Conservation (phyloP, 164 flowering plant genomes). For the Chimonanthus salicifolius region DNA sequence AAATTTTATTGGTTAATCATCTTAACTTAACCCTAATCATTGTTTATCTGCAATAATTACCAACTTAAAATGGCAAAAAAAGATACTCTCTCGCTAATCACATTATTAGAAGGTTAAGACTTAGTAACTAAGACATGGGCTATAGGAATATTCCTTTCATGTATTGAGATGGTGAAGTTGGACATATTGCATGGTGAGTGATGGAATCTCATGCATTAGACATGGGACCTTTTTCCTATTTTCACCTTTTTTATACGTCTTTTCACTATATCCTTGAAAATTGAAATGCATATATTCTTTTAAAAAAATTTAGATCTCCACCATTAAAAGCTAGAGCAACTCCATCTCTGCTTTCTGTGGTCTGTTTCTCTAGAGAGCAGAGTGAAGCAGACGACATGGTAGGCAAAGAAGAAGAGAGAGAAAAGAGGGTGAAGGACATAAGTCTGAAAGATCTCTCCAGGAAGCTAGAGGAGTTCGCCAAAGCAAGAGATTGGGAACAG, state of each 20-base stretch:
- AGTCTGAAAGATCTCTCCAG: constrained; percentile 28
- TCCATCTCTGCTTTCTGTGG: neutral
- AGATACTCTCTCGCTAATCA: no score
- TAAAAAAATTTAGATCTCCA: neutral
- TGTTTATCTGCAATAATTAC: no score
- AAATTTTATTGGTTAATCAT: no score
- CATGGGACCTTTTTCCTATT: neutral
- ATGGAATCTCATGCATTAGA: constrained; percentile 2
- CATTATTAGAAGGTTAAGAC: no score
- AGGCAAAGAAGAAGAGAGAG: constrained; percentile 2
- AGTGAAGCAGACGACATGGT: constrained; percentile 13
- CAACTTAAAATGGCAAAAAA: no score
- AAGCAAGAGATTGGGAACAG: constrained; percentile 3
- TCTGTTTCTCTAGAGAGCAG: neutral
- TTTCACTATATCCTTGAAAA: neutral
- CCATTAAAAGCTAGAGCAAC: constrained; percentile 6
- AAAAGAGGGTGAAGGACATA: constrained; percentile 20
- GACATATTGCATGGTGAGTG: constrained; percentile 2
- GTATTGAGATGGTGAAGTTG: neutral
- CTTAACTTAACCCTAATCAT: no score
- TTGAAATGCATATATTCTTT: constrained; percentile 3
- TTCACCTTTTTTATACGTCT: neutral
- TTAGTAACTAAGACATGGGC: no score
- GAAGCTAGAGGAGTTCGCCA: no score
- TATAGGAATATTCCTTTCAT: neutral